Evolutionary conservation across 768 basidiomycete species (phyloP).

Genomic region (Lactarius deliciosus): DNA sequence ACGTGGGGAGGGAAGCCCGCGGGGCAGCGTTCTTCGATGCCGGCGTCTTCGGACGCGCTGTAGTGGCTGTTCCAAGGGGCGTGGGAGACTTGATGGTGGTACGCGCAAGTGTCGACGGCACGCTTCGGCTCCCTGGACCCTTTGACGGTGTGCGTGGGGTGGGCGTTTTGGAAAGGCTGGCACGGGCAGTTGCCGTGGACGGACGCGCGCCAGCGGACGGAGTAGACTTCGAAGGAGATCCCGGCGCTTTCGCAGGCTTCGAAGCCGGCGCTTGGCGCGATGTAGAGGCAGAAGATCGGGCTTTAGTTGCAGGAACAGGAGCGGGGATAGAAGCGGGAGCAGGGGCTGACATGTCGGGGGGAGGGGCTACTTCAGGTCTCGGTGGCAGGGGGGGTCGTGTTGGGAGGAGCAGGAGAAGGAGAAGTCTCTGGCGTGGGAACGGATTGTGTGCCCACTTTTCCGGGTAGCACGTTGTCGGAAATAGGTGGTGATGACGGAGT

Average conservation of each 20-base stretch:
- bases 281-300: constrained; percentile 16
- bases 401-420: background rate
- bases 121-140: constrained; percentile 26
- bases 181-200: constrained; percentile 24
- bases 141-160: constrained; percentile 30
- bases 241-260: constrained; percentile 19
- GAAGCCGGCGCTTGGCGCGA: constrained; percentile 9
- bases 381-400: background rate
- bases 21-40: constrained; percentile 17
- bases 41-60: constrained; percentile 36
- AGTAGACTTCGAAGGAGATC: constrained; percentile 35
- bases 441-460: background rate
- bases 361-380: background rate
- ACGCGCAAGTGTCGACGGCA: constrained; percentile 29
- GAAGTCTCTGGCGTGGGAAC: constrained; percentile 1
- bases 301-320: constrained; percentile 20
- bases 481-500: background rate
- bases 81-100: constrained; percentile 33
- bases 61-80: constrained; percentile 35
- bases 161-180: constrained; percentile 27
- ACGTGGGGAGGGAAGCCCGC: constrained; percentile 39
- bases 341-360: constrained; percentile 5
- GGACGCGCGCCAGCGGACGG: constrained; percentile 24
- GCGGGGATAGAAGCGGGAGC: constrained; percentile 30
- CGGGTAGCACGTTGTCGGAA: background rate